A percentile compares a stretch with the other conserved stretches of the same genome.
phyloP scores from a whole-genome alignment of 2,329 filamentous ascomycete species.

The Aspergillus vadensis region DNA sequence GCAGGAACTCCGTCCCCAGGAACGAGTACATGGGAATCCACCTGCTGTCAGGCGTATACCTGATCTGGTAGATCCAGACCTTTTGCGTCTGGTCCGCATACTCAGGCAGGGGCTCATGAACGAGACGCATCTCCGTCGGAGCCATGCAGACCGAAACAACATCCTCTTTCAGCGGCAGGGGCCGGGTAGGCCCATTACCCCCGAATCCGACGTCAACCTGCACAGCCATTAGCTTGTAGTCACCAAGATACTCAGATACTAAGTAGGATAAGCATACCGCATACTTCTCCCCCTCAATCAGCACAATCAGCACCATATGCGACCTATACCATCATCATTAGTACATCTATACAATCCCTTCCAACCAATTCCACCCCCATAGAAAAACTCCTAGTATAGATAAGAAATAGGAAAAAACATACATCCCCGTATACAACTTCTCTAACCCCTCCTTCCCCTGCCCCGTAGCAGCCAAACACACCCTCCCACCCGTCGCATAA shows the following conservation, averaged over 20 bases:
- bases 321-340: constrained; percentile 30
- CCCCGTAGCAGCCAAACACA: constrained; percentile 39
- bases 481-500: constrained; percentile 59
- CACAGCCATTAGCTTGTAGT: constrained; percentile 2
- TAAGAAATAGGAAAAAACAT: constrained; percentile 13
- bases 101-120: constrained; percentile 52
- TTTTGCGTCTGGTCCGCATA: constrained; percentile 47
- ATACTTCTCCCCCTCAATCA: constrained; percentile 51
- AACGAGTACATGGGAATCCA: constrained; percentile 69
- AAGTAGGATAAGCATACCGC: constrained; percentile 29
- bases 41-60: constrained; percentile 48
- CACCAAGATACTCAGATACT: neutral
- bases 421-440: constrained; percentile 53
- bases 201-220: constrained; percentile 66
- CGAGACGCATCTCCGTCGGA: constrained; percentile 58
- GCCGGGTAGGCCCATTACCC: constrained; percentile 60
- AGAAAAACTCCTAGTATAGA: neutral
- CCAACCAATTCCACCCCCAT: neutral
- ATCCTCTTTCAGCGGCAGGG: constrained; percentile 55
- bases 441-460: constrained; percentile 7
- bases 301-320: constrained; percentile 65
- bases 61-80: constrained; percentile 66
- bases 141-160: constrained; percentile 49
- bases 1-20: constrained; percentile 64
- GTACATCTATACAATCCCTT: neutral